phyloP scores from a whole-genome alignment of 495 filamentous ascomycete genomes.

The Tetracladium marchalianum region DNA sequence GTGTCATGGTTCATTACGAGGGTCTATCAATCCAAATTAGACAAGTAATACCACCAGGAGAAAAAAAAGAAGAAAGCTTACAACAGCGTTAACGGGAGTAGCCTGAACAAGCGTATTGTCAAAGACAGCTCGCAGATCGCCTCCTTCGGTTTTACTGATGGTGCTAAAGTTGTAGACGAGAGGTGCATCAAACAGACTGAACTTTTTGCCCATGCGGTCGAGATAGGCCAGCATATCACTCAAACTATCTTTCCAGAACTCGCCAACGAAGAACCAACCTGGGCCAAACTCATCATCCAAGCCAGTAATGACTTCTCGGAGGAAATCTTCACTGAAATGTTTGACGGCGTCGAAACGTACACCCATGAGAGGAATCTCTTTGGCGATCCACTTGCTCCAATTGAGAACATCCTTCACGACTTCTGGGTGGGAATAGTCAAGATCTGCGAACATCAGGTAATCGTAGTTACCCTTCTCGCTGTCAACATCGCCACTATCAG shows the following conservation, averaged over 20 bases:
- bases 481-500: slow-evolving; percentile 44
- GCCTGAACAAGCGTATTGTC: slow-evolving; percentile 46
- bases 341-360: slow-evolving; percentile 69
- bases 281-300: slow-evolving; percentile 37
- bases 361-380: slow-evolving; percentile 48
- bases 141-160: slow-evolving; percentile 37
- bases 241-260: slow-evolving; percentile 59
- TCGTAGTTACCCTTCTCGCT: slow-evolving; percentile 63
- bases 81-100: slow-evolving; percentile 53
- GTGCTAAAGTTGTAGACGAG: slow-evolving; percentile 54
- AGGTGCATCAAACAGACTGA: slow-evolving; percentile 59
- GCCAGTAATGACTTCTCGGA: slow-evolving; percentile 45
- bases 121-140: slow-evolving; percentile 53
- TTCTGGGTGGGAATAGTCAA: slow-evolving; percentile 59
- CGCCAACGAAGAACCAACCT: slow-evolving; percentile 60
- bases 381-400: slow-evolving; percentile 59
- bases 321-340: slow-evolving; percentile 58
- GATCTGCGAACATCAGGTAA: slow-evolving; percentile 57
- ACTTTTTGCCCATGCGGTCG: slow-evolving; percentile 44
- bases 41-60: slow-evolving; percentile 1
- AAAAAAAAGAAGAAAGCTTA: slow-evolving; percentile 22
- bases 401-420: slow-evolving; percentile 51
- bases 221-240: slow-evolving; percentile 46
- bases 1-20: slow-evolving; percentile 47
- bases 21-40: slow-evolving; percentile 20